Evolutionary conservation across 129 eudicot genomes (phyloP), one percentile per base, ranked within the genome.

Genomic region (Flaveria trinervia): DNA sequence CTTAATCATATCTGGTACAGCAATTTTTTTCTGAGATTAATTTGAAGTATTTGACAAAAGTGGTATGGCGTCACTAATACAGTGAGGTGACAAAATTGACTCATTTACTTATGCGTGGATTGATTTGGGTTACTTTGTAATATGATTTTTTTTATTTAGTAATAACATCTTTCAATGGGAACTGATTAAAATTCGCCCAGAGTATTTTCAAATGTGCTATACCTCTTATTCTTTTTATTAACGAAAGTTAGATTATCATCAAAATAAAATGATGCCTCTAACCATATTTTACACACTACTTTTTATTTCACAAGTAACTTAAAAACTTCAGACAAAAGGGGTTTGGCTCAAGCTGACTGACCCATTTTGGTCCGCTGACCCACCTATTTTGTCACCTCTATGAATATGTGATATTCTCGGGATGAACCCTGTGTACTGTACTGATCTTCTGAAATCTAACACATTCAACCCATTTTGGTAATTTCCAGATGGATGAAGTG

Each of bases 401-500:
- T 16, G 7, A 23, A 25, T 22, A 23, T 11, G 7, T 11, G 39
- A 26, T 23, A 22, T 26, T 60, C n/a, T 22, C 3, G 14, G 23
- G 33, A 23, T 0, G 8, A 23, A 23, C 23, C 10, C 48, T 22
- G 20, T 23, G 48, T 23, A 11, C 3, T 23, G 60, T 14, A 2
- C 23, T 13, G 41, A 16, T 22, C 50, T 50, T 70, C 46, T 26
- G 51, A 70, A 49, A 23, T 70, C 62, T 49, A 14, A 70, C 14
- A 9, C 25, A 60, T 36, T 60, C 14, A 3, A 60, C 39, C 16
- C 15, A 12, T 26, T 60, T 61, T 61, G 39, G 43, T 61, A 61
- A 25, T 61, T 28, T 61, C 10, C 44, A 61, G 43, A 25, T 28
- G 43, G 43, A 61, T 77, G 98, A 93, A 82, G 92, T 88, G 76